Percentiles rank a stretch among this genome's conserved stretches.
Conservation (phyloP, 169 alveolate species). For the Eimeria acervulina region DNA sequence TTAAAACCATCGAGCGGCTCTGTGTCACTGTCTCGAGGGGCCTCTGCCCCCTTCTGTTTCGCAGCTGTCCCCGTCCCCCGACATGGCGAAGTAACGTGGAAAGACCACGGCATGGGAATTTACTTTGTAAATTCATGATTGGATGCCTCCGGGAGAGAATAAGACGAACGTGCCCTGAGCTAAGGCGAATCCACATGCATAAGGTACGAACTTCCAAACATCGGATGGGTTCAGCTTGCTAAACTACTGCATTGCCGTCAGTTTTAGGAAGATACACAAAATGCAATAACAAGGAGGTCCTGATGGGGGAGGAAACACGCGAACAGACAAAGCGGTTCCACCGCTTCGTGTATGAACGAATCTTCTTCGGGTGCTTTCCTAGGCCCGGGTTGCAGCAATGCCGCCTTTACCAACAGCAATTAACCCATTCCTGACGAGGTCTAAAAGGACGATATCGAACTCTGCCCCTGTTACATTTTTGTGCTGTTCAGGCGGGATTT, state of each 20-base stretch:
- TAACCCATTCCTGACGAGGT: neutral
- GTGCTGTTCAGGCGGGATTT: neutral
- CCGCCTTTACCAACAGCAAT: neutral
- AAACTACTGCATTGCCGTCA: neutral
- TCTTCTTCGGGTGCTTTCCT: neutral
- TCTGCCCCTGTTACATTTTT: neutral
- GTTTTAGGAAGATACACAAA: neutral
- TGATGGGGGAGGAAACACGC: neutral
- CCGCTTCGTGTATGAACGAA: neutral
- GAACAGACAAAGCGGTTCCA: neutral
- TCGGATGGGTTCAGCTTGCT: neutral
- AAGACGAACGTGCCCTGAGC: neutral
- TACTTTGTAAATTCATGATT: neutral
- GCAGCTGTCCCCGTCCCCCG: neutral
- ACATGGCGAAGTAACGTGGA: neutral
- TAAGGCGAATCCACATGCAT: neutral
- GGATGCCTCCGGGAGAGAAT: neutral
- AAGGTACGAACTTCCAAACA: constrained; percentile 12
- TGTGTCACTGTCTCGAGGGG: neutral
- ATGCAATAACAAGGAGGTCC: neutral
- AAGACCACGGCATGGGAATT: neutral
- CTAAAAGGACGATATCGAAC: no score
- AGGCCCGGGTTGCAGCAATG: neutral
- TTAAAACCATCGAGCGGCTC: neutral
- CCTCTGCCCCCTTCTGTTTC: neutral